Base-by-base conservation (phyloP, 768 basidiomycete genomes). In the Mycena belliarum region DNA sequence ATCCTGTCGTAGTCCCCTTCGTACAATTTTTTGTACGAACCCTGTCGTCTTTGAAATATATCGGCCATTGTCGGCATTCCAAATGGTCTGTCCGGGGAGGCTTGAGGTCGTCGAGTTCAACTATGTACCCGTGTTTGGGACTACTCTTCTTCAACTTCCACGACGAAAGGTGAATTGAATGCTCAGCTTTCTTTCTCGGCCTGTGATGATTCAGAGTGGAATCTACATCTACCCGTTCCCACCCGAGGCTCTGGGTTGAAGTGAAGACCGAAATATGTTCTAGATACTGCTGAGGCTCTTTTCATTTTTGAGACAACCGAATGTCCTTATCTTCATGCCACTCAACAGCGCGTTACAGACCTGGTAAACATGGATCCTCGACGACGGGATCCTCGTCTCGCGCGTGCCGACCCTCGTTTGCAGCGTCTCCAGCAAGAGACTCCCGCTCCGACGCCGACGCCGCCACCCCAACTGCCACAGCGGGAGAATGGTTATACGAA, bases 181-280 rank as follows among this genome's bases (percentile, higher is more conserved):
- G 46, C 33, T 44, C 29, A 38, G 21, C 51, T 49, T 51, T 47
- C 20, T 47, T 18, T 49, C 41, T 32, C 38, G 49, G 53, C 63
- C 65, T 29, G 70, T 71, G 91, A 93, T 93, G 89, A 93, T 83
- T 89, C 87, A 89, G 91, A 93, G 91, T 93, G 91, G 91, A 91
- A 86, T 76, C 91, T 87, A 74, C 71, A 88, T 82, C 76, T 80
- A 92, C 83, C 88, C 79, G 74, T 72, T 63, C 70, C 66, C 52
- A 59, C 63, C 55, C 57, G 52, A 59, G 65, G 51, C 55, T 61
- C 77, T 74, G 88, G 88, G 86, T 89, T 76, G 82, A 81, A 61
- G 69, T 82, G 90, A 79, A 82, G 91, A 93, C 89, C 75, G 53
- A 77, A 38, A 38, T 8, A 76, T 84, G 89, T 91, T 91, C 90